Percentiles rank a stretch among this genome's conserved stretches.
Evolutionary conservation across 2,329 filamentous ascomycete genomes (phyloP).

Genomic region (Nothomitra cinnamomea): DNA sequence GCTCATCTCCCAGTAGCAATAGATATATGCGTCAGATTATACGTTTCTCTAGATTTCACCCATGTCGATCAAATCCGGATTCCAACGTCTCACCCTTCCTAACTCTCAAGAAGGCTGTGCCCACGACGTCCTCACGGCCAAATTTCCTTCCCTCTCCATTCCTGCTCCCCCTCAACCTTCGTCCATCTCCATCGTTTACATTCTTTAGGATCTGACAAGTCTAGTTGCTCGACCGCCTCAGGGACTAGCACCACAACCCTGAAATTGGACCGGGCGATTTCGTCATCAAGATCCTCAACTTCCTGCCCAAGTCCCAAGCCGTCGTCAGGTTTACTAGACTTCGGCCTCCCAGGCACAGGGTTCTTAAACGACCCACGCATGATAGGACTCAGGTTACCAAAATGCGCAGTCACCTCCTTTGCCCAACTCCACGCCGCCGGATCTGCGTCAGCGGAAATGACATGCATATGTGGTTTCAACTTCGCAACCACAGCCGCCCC

Average conservation of each 20-base stretch:
- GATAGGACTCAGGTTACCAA: constrained; percentile 69
- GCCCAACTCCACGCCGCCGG: constrained; percentile 54
- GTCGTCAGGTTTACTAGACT: constrained; percentile 29
- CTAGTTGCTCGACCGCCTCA: constrained; percentile 56
- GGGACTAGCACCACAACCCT: constrained; percentile 76
- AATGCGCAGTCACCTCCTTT: constrained; percentile 68
- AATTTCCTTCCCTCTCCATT: constrained; percentile 51
- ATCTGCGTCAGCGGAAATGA: constrained; percentile 23
- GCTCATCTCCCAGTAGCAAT: too few species aligned
- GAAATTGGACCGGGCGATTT: constrained; percentile 56
- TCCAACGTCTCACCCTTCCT: too few species aligned
- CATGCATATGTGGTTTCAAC: constrained; percentile 46
- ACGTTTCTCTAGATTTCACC: too few species aligned
- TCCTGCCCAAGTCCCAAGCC: constrained; percentile 17
- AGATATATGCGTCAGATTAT: too few species aligned
- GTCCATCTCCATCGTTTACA: constrained; percentile 51
- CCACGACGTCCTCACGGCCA: constrained; percentile 33
- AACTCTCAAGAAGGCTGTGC: too few species aligned
- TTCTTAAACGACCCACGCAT: constrained; percentile 68
- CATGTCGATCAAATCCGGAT: too few species aligned
- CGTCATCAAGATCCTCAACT: constrained; percentile 49
- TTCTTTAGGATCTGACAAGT: constrained; percentile 49
- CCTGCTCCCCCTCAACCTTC: constrained; percentile 28
- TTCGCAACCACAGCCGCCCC: constrained; percentile 40
- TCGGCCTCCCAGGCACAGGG: constrained; percentile 47